Conservation (phyloP, 495 filamentous ascomycete genomes). For the Durotheca rogersii region DNA sequence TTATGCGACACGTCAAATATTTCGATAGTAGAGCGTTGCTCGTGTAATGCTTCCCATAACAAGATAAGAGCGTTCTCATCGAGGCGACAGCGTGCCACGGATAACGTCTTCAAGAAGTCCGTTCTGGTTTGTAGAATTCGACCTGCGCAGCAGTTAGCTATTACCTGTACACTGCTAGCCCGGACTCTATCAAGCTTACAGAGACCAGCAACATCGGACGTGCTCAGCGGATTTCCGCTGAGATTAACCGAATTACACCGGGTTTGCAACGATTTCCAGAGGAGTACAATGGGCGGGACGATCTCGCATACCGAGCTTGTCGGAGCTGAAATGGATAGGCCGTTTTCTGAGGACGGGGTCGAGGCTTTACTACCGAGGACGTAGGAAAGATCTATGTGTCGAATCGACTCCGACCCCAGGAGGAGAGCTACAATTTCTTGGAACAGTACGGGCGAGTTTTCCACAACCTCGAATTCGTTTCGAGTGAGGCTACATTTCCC, state of each 20-base stretch:
- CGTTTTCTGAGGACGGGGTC: not conserved
- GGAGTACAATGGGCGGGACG: slow-evolving; percentile 73
- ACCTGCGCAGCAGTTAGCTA: slow-evolving; percentile 16
- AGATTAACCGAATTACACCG: slow-evolving; percentile 79
- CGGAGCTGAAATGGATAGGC: not conserved
- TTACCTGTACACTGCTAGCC: not conserved
- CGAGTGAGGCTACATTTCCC: slow-evolving; percentile 33
- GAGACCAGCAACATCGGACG: slow-evolving; percentile 69
- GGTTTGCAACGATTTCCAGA: slow-evolving; percentile 70
- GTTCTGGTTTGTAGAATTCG: slow-evolving; percentile 30
- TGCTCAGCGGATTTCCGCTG: slow-evolving; percentile 79
- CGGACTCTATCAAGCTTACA: slow-evolving; percentile 27
- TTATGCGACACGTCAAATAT: slow-evolving; percentile 76
- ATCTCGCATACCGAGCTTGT: slow-evolving; percentile 58
- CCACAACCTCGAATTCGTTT: slow-evolving; percentile 41
- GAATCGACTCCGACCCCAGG: slow-evolving; percentile 46
- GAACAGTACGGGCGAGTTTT: slow-evolving; percentile 42
- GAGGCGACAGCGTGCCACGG: slow-evolving; percentile 75
- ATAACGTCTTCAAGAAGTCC: slow-evolving; percentile 64
- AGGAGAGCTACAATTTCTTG: slow-evolving; percentile 52
- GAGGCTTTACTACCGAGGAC: slow-evolving; percentile 27
- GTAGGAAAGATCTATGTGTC: slow-evolving; percentile 47
- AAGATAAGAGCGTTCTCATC: slow-evolving; percentile 58
- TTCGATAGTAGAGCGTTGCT: slow-evolving; percentile 73
- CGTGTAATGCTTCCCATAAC: slow-evolving; percentile 58